A percentile compares a stretch with the other conserved stretches of the same genome.
Conservation (phyloP, 352 stramenopile species). For the Pythium brachiatum region DNA sequence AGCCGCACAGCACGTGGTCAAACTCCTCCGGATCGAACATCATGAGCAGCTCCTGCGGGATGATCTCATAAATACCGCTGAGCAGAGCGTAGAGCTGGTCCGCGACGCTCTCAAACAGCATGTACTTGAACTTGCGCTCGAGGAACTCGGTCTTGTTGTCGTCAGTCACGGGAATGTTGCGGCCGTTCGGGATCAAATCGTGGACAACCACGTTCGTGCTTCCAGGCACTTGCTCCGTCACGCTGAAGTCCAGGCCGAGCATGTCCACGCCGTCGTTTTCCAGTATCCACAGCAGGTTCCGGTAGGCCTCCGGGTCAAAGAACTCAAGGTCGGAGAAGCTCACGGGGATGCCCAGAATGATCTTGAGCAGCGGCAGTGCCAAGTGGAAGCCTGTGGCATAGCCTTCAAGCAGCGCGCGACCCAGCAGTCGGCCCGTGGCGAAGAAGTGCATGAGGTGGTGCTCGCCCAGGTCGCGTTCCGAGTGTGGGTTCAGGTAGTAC, state of each 20-base stretch:
- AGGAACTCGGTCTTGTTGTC: slow-evolving; percentile 94
- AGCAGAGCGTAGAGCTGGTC: slow-evolving; percentile 69
- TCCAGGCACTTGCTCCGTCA: slow-evolving; percentile 35
- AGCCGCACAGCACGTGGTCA: slow-evolving; percentile 95
- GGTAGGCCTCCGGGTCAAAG: slow-evolving; percentile 31
- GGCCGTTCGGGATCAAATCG: slow-evolving; percentile 34
- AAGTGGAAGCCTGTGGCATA: slow-evolving; percentile 89
- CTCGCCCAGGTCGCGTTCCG: slow-evolving; percentile 21
- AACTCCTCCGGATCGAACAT: slow-evolving; percentile 98
- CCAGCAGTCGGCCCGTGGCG: slow-evolving; percentile 28
- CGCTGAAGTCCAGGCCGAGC: slow-evolving; percentile 54
- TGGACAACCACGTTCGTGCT: slow-evolving; percentile 39
- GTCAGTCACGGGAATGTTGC: slow-evolving; percentile 88
- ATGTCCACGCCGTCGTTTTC: slow-evolving; percentile 26
- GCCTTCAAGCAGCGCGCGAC: slow-evolving; percentile 50
- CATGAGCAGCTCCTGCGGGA: slow-evolving; percentile 92
- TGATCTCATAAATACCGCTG: slow-evolving; percentile 94
- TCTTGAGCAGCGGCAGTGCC: slow-evolving; percentile 91
- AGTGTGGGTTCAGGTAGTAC: slow-evolving; percentile 37
- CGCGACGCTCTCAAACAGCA: slow-evolving; percentile 56
- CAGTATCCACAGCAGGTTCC: slow-evolving; percentile 29
- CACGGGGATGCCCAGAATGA: slow-evolving; percentile 90
- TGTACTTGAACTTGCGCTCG: slow-evolving; percentile 74
- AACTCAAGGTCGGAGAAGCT: slow-evolving; percentile 87
- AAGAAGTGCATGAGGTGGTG: slow-evolving; percentile 36